Evolutionary conservation across 495 filamentous ascomycete species (phyloP), one percentile per base, ranked within the genome.

Genomic region (Penicillium malachiteum): DNA sequence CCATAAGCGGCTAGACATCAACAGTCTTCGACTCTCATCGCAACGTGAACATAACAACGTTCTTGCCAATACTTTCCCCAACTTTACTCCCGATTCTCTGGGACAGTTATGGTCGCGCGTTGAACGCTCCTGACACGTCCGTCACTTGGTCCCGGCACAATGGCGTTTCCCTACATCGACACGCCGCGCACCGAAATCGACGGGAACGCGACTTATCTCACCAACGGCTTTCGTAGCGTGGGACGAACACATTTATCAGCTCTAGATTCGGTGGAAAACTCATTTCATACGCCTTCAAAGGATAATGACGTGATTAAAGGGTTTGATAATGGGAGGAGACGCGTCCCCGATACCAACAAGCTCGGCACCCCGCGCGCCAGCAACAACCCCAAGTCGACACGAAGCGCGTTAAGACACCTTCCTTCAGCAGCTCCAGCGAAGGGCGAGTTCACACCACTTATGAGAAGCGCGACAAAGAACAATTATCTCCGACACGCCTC

Each of bases 381-480:
- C 48, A 74, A 84, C 33, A 85, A 68, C 45, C 58, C 70, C 5
- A 74, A 69, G 55, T 62, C 68, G 31, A 64, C 64, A 7, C 69
- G 72, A 59, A 76, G 63, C 69, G 73, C 88, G 50, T 82, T 95
- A 39, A 83, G 79, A 59, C 89, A 92, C 31, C 75, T 81, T 63
- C 87, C 72, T 26, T 79, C 82, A 11, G 71, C 76, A 18, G 81
- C 80, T 37, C 70, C 83, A 1, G 81, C 76, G 12, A 86, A 84
- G 48, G 83, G 81, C 44, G 95, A 98, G 57, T 98, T 98, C 66
- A 98, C 94, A 3, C 94, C 94, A 0, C 71, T 98, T 51, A 83
- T 98, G 67, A 93, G 91, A 74, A 96, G 88, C 54, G 92, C 91
- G 12, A 90, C 90, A 14, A 85, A 84, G 50, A 92, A 93, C 62